Evolutionary conservation across 257 asterid species (phyloP).

Genomic region (Fraxinus cuspidata): DNA sequence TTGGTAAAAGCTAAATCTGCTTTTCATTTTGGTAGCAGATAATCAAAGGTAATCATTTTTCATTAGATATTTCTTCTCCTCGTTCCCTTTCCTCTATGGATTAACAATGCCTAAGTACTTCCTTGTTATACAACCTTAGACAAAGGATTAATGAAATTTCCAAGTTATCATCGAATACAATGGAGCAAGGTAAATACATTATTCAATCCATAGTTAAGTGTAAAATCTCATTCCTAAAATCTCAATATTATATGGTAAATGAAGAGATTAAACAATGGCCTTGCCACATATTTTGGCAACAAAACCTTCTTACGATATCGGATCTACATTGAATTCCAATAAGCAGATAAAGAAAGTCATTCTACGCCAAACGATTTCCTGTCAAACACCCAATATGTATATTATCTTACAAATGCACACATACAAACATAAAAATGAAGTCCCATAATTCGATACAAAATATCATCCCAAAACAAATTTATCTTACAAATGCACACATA

Average conservation of each 20-base stretch:
- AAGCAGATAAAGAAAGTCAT: background rate
- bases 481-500: no score
- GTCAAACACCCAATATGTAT: no score
- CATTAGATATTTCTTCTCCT: background rate
- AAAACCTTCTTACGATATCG: constrained; percentile 6
- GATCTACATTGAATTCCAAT: constrained; percentile 14
- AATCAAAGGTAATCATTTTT: background rate
- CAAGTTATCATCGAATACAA: background rate
- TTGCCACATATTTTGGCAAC: background rate
- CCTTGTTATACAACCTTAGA: background rate
- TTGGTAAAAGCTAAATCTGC: background rate
- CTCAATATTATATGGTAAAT: no score
- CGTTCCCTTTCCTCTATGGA: background rate
- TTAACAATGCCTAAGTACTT: no score
- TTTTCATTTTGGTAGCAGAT: background rate
- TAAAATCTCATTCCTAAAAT: background rate
- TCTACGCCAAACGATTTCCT: no score
- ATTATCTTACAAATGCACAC: no score
- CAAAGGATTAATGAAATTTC: background rate
- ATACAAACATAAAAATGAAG: no score
- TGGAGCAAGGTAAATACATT: no score
- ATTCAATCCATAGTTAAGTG: background rate
- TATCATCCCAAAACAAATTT: no score
- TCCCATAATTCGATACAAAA: no score
- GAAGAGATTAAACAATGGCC: background rate